phyloP scores from a whole-genome alignment of 495 filamentous ascomycete species.

The Penicillium fimorum region DNA sequence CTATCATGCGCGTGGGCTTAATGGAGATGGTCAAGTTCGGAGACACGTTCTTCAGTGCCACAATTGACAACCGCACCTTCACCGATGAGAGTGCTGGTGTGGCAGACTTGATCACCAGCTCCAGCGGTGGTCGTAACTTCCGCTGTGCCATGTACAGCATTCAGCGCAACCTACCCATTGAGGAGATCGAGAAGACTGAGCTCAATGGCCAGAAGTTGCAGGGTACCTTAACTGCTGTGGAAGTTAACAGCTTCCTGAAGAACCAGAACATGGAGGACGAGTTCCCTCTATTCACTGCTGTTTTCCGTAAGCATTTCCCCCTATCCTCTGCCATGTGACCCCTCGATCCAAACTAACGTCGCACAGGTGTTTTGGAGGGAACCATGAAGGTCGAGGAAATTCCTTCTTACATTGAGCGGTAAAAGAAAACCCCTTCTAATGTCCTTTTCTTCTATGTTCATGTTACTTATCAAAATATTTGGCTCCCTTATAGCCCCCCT shows the following conservation, averaged over 20 bases:
- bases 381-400: constrained; percentile 44
- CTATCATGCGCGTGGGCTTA: constrained; percentile 92
- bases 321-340: background rate
- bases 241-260: constrained; percentile 87
- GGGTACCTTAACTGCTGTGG: constrained; percentile 84
- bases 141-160: constrained; percentile 87
- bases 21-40: constrained; percentile 95
- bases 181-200: constrained; percentile 83
- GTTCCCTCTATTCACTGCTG: constrained; percentile 88
- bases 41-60: constrained; percentile 82
- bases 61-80: constrained; percentile 77
- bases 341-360: constrained; percentile 16
- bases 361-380: constrained; percentile 41
- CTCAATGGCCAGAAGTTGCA: constrained; percentile 98
- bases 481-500: constrained; percentile 26
- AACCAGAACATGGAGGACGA: constrained; percentile 71
- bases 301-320: constrained; percentile 52
- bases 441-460: constrained; percentile 21
- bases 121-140: constrained; percentile 88
- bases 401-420: constrained; percentile 47
- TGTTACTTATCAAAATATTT: constrained; percentile 35
- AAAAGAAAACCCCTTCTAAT: constrained; percentile 34
- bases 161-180: constrained; percentile 72
- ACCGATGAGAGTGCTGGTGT: constrained; percentile 96
- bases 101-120: constrained; percentile 93